Base-by-base conservation (phyloP, 2,329 filamentous ascomycete species). In the Paraphaeosphaeria minitans region DNA sequence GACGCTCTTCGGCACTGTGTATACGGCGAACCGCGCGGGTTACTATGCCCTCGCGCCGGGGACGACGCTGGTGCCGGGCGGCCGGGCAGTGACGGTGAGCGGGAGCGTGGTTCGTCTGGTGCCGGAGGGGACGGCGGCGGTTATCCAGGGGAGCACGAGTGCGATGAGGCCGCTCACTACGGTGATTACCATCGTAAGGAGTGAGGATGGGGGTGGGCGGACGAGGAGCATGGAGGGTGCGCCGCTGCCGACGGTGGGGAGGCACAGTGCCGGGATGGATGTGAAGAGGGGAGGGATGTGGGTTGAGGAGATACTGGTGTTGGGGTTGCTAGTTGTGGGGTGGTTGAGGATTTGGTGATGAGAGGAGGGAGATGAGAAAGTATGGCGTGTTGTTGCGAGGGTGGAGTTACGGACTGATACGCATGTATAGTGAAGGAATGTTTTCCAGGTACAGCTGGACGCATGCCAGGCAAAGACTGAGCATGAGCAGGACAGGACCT, bases 11-110 rank as follows among this genome's bases (percentile, higher is more conserved):
- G 66, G 70, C 13, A 56, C 71, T 5, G 67, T 72, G 1, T 79
- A 77, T 59, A 80, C 78, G 0, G 75, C 77, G 4, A 79, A 81
- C 59, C 75, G 77, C 13, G 77, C 77, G 4, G 79, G 78, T 6
- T 77, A 79, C 52, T 81, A 78, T 68, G 70, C 71, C 27, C 66
- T 82, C 14, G 72, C 64, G 6, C 70, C 71, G 0, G 78, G 75
- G n/a, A 65, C 69, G 16, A 76, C 72, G 4, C 65, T 77, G 16
- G 69, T 72, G 4, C 70, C 75, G 12, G 76, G 80, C 16, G 79
- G 78, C 1, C 61, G 66, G 24, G 63, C 70, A 12, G 72, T 77
- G 13, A 74, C 68, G 1, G 60, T 76, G 2, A 62, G 67, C n/a
- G 75, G 75, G 4, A 72, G 66, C 3, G 70, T 66, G 3, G 47